Evolutionary conservation across 1,284 basidiomycete species (phyloP), one percentile per base, ranked within the genome.

Genomic region (Melanopsichium pennsylvanicum): DNA sequence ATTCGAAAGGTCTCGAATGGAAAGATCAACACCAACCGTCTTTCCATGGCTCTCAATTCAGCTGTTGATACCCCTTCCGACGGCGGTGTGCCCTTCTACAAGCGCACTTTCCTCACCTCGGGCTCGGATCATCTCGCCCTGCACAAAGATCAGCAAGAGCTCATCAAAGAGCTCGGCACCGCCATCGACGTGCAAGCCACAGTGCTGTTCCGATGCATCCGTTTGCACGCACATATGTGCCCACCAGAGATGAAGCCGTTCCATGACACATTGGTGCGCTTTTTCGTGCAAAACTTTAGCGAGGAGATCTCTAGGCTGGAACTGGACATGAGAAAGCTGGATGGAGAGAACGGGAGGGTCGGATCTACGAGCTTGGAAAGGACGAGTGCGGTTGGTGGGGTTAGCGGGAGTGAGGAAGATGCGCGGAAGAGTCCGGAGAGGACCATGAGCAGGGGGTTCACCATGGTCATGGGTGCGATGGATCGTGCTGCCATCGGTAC

Each of bases 231-330:
- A 1, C 85, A 88, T 48, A 83, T 96, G 40, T 94, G 92, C 78
- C 87, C 91, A 1, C 86, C 87, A 21, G 92, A 92, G 82, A 96
- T 94, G 86, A 84, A 89, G 42, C 87, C 89, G 3, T 97, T 97
- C 86, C 93, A 97, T 78, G 88, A 90, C 60, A 93, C 92, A 0
- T 84, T 97, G 40, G 89, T 91, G 81, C 88, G 87, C 74, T 49
- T 96, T 82, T 97, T 93, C 85, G 86, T 86, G 54, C 92, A 91
- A 82, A 93, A 93, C 75, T 97, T 93, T 82, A 83, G 88, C 1
- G 91, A 93, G 21, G 94, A 97, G 81, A 90, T 96, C 34, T 46
- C 61, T 16, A 59, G 75, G 16, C 60, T 81, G 39, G 69, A 64
- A 6, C 41, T 77, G 26, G 62, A 73, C 27, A 40, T 70, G 11